Percentiles rank a stretch among this genome's conserved stretches.
Evolutionary conservation across 2,329 filamentous ascomycete genomes (phyloP).

Genomic region (Domatiomyces globalis): DNA sequence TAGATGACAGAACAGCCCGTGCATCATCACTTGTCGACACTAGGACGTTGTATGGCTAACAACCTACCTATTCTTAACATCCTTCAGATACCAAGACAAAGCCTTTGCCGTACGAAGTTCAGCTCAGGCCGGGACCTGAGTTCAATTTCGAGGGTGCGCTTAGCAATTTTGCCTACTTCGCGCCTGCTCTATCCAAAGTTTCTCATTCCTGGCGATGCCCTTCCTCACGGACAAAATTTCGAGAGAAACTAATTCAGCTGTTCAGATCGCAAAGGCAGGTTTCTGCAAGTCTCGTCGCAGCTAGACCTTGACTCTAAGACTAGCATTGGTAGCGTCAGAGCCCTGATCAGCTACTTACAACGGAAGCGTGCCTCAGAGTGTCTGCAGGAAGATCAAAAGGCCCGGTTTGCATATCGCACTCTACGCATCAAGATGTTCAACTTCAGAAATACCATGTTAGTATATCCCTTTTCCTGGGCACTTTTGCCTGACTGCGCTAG

Average conservation of each 20-base stretch:
- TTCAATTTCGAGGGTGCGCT: constrained; percentile 56
- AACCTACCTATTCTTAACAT: neutral
- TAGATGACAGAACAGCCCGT: constrained; percentile 3
- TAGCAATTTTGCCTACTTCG: constrained; percentile 49
- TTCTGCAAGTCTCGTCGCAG: constrained; percentile 54
- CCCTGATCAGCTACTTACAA: constrained; percentile 64
- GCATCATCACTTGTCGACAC: constrained; percentile 19
- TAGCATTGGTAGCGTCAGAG: constrained; percentile 77
- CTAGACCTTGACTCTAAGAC: constrained; percentile 61
- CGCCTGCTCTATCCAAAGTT: constrained; percentile 37
- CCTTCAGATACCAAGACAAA: constrained; percentile 6
- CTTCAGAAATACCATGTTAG: constrained; percentile 47
- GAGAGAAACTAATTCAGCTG: constrained; percentile 27
- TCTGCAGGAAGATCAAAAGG: constrained; percentile 44
- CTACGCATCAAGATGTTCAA: constrained; percentile 60
- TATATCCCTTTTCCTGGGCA: neutral
- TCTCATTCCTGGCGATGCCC: constrained; percentile 46
- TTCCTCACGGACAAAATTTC: constrained; percentile 28
- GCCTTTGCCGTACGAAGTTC: constrained; percentile 47
- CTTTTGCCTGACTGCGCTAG: constrained; percentile 36
- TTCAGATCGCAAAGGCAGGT: constrained; percentile 45
- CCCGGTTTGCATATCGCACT: constrained; percentile 45
- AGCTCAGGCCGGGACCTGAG: constrained; percentile 55
- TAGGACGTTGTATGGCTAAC: constrained; percentile 15
- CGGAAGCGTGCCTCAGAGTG: constrained; percentile 51